Evolutionary conservation across 2,329 filamentous ascomycete species (phyloP).

Genomic region (Cucurbitaria berberidis): DNA sequence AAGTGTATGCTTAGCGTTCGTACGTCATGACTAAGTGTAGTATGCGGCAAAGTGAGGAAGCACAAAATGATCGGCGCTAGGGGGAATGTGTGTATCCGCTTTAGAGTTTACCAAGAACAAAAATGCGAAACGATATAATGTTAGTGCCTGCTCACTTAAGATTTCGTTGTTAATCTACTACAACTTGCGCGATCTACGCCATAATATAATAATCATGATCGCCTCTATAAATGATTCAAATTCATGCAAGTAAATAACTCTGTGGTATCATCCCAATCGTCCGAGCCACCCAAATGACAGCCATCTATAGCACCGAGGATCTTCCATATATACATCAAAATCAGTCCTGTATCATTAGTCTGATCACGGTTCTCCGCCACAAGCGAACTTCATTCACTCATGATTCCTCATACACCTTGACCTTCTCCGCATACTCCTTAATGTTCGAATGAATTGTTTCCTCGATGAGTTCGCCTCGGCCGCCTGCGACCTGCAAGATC

Average conservation of each 20-base stretch:
- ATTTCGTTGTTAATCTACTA: too few species aligned
- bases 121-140: constrained; percentile 26
- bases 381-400: background rate
- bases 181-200: too few species aligned
- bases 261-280: background rate
- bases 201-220: too few species aligned
- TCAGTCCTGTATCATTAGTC: background rate
- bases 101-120: constrained; percentile 10
- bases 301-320: background rate
- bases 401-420: constrained; percentile 74
- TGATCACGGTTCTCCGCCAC: background rate
- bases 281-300: background rate
- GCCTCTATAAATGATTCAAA: background rate
- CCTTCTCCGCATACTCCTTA: constrained; percentile 77
- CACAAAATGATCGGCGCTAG: constrained; percentile 2
- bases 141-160: background rate
- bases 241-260: background rate
- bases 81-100: constrained; percentile 8
- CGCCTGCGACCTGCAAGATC: constrained; percentile 83
- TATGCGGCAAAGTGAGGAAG: constrained; percentile 7
- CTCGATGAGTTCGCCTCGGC: constrained; percentile 78
- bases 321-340: background rate
- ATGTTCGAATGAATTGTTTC: constrained; percentile 84
- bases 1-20: constrained; percentile 6
- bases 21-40: constrained; percentile 16